phyloP scores from a whole-genome alignment of 1,139 yeast species.

The Kodamaea suecica region DNA sequence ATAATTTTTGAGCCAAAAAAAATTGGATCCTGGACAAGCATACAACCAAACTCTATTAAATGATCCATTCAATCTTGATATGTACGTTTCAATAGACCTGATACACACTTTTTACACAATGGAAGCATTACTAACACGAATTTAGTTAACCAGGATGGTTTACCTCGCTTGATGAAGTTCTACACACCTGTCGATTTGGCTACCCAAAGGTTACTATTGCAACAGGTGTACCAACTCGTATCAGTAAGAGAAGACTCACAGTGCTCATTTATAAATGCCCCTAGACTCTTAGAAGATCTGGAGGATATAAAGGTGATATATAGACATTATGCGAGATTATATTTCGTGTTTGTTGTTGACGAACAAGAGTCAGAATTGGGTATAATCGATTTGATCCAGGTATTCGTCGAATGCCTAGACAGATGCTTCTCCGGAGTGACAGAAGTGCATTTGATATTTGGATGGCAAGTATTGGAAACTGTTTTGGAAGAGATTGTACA shows the following conservation, averaged over 20 bases:
- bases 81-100: conserved; percentile 64
- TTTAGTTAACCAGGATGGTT: conserved; percentile 86
- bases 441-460: conserved; percentile 91
- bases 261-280: conserved; percentile 80
- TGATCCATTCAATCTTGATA: conserved; percentile 89
- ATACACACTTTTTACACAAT: neutral
- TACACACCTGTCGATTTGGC: conserved; percentile 85
- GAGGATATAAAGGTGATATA: conserved; percentile 87
- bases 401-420: conserved; percentile 92
- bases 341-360: conserved; percentile 92
- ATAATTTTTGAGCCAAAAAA: neutral
- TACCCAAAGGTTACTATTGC: conserved; percentile 68
- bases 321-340: conserved; percentile 90
- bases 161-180: conserved; percentile 86
- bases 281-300: conserved; percentile 67
- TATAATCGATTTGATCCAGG: conserved; percentile 89
- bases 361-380: conserved; percentile 95
- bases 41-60: no score
- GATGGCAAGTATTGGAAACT: conserved; percentile 94
- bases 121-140: conserved; percentile 18
- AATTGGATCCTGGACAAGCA: conserved; percentile 2
- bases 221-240: conserved; percentile 72
- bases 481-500: conserved; percentile 91
- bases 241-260: conserved; percentile 66
- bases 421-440: conserved; percentile 92